These are phyloP conservation scores for Pseudogymnoascus sp. DNA, from an alignment of 2,329 filamentous ascomycete genomes.

Conservation along the genomic window DNA sequence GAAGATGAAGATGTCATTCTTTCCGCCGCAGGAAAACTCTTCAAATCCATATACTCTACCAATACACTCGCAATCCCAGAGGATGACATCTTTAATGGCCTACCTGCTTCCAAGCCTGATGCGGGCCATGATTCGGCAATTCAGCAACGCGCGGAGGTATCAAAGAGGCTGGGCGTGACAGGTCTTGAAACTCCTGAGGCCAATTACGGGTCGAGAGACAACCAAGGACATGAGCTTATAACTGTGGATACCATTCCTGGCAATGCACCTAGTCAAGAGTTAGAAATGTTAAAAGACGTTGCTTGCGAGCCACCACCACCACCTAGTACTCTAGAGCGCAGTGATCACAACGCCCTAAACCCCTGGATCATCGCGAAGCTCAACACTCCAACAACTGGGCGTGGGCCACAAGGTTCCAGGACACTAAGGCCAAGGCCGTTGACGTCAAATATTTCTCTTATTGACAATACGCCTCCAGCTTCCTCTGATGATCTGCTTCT, in stretches of 20 bases:
- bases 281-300: neutral
- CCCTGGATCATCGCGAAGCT: constrained; percentile 35
- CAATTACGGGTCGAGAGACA: neutral
- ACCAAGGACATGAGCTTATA: neutral
- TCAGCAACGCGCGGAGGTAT: neutral
- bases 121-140: neutral
- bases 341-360: constrained; percentile 22
- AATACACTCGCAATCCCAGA: constrained; percentile 29
- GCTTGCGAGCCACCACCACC: neutral
- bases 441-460: neutral
- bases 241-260: neutral
- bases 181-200: neutral
- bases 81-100: constrained; percentile 30
- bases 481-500: neutral
- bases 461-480: neutral
- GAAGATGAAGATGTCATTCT: constrained; percentile 42
- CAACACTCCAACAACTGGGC: constrained; percentile 19
- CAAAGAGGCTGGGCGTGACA: neutral
- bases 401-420: neutral
- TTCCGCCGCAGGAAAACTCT: constrained; percentile 22
- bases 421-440: neutral
- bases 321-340: neutral
- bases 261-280: neutral
- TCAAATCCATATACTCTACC: constrained; percentile 19
- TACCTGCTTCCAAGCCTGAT: constrained; percentile 5